These are phyloP conservation scores for Fomitopsis schrenkii DNA, from an alignment of 1,284 basidiomycete genomes.

Conservation along the genomic window DNA sequence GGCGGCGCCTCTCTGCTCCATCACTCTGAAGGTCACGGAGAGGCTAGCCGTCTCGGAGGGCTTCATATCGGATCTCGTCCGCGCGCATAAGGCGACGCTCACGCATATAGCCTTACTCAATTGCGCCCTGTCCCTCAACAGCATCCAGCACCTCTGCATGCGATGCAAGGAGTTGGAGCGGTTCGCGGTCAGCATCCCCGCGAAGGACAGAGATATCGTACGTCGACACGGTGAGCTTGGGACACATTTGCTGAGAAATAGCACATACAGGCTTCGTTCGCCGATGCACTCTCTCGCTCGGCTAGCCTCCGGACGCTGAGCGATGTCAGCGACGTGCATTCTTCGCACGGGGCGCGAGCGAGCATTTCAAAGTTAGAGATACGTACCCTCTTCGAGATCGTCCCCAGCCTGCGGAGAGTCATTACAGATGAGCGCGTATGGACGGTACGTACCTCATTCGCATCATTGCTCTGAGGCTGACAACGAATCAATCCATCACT, in stretches of 20 bases:
- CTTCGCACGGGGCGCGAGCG: conserved; percentile 30
- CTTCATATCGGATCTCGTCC: conserved; percentile 41
- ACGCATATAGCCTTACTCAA: conserved; percentile 44
- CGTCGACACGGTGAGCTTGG: conserved; percentile 15
- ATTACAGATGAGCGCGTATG: conserved; percentile 53
- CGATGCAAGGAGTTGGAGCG: conserved; percentile 43
- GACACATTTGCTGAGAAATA: not conserved
- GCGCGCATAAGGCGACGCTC: conserved; percentile 41
- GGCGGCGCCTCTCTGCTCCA: conserved; percentile 38
- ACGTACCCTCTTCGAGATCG: conserved; percentile 36
- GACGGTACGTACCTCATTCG: conserved; percentile 40
- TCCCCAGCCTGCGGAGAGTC: conserved; percentile 41
- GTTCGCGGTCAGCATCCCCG: conserved; percentile 45
- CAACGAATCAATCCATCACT: not conserved
- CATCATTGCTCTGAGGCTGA: not conserved
- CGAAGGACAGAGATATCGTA: conserved; percentile 51
- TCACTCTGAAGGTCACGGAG: conserved; percentile 48
- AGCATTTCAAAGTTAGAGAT: conserved; percentile 40
- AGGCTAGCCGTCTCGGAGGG: conserved; percentile 32
- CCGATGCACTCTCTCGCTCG: conserved; percentile 33
- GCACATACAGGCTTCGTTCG: conserved; percentile 22
- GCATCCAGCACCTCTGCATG: conserved; percentile 38
- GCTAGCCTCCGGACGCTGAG: conserved; percentile 42
- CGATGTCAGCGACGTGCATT: conserved; percentile 42
- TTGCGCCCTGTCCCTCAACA: conserved; percentile 36